phyloP scores from a whole-genome alignment of 2,329 filamentous ascomycete genomes.

The Phialophora tarda region DNA sequence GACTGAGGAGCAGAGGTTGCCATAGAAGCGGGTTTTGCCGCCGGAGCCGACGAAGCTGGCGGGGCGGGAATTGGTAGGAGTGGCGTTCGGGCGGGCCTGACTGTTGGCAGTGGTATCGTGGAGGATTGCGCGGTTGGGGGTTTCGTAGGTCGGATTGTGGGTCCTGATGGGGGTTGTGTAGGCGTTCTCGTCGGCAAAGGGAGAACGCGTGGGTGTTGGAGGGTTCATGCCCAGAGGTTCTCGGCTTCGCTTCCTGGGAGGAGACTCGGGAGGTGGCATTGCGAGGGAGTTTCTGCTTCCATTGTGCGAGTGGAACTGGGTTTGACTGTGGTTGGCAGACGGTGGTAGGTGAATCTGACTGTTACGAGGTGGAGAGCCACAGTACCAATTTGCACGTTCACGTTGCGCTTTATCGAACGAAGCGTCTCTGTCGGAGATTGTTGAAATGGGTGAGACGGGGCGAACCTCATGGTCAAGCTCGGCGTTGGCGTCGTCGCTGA shows the following conservation, averaged over 20 bases:
- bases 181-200: slow-evolving; percentile 37
- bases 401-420: slow-evolving; percentile 20
- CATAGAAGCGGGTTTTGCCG: slow-evolving; percentile 49
- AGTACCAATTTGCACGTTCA: slow-evolving; percentile 36
- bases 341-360: slow-evolving; percentile 24
- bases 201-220: slow-evolving; percentile 49
- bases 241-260: slow-evolving; percentile 37
- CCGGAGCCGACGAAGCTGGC: slow-evolving; percentile 43
- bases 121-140: slow-evolving; percentile 12
- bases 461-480: slow-evolving; percentile 35
- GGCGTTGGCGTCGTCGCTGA: slow-evolving; percentile 31
- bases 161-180: slow-evolving; percentile 18
- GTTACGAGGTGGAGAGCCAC: slow-evolving; percentile 22
- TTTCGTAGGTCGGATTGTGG: slow-evolving; percentile 6
- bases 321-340: slow-evolving; percentile 11
- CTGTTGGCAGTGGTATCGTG: slow-evolving; percentile 44
- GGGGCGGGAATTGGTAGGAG: slow-evolving; percentile 28
- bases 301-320: slow-evolving; percentile 9
- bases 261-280: slow-evolving; percentile 24
- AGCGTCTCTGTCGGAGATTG: slow-evolving; percentile 30
- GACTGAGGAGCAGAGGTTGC: slow-evolving; percentile 42
- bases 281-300: slow-evolving; percentile 21
- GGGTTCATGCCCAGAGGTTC: slow-evolving; percentile 56
- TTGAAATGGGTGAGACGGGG: slow-evolving; percentile 37
- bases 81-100: slow-evolving; percentile 34